Evolutionary conservation across 805 yeast species (phyloP), one percentile per base, ranked within the genome.

Genomic region (Saccharomycopsis lassenensis): DNA sequence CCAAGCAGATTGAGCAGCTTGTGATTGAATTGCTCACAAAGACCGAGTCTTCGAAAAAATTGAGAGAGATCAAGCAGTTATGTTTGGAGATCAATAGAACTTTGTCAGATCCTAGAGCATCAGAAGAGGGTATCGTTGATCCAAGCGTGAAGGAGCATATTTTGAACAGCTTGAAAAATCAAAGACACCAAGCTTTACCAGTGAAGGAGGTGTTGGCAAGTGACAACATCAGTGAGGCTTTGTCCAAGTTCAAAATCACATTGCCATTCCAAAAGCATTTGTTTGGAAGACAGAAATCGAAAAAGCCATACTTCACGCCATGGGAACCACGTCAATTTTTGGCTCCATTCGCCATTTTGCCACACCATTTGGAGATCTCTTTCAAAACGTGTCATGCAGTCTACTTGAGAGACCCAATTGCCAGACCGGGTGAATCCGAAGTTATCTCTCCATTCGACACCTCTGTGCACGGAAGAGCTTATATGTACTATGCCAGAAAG

Each of bases 341-440:
- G 45, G 87, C 94, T 2, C 93, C 94, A 31, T 83, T 86, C 59
- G 91, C 96, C 8, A 71, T 91, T 41, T 68, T 84, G 51, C 98
- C 98, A 20, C 77, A 82, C 45, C 97, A 91, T 58, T 63, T 91
- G 37, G 97, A 91, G 61, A 63, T 91, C 30, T 82, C 94, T 16
- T 89, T 83, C 58, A 71, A 72, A 44, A 85, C 96, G 4, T 89
- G 97, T 56, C 95, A 87, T 56, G 96, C 95, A 4, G 81, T 91
- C n/a, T 91, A 89, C 58, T 61, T 91, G 57, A 79, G 96, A 60
- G 94, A 91, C 57, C 98, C 98, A 11, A 86, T 91, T 33, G 94
- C 96, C 10, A 74, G 96, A 57, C 95, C 96, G 5, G 96, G 95
- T 39, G 87, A 83, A 54, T 81, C 95, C 22, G 98, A 91, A 64